These are phyloP conservation scores for Cajanus cajan DNA, from an alignment of 306 rosid genomes.

Conservation along the genomic window DNA sequence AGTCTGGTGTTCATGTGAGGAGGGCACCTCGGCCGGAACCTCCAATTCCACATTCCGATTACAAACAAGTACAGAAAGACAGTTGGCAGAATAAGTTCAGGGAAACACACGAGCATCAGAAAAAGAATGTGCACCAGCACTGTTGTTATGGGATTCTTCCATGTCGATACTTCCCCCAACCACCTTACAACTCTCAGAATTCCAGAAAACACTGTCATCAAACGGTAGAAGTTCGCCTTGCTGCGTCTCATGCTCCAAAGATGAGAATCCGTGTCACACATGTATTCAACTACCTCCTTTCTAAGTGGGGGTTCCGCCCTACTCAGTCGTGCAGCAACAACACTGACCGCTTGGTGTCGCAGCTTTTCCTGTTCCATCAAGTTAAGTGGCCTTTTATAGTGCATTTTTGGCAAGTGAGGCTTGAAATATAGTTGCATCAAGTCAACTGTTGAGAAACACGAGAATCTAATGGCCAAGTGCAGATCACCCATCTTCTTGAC, in stretches of 20 bases:
- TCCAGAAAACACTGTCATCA: slow-evolving; percentile 76
- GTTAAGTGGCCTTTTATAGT: slow-evolving; percentile 70
- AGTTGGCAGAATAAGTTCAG: slow-evolving; percentile 83
- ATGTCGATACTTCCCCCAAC: slow-evolving; percentile 78
- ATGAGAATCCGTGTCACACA: slow-evolving; percentile 86
- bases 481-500: slow-evolving; percentile 95
- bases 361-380: slow-evolving; percentile 71
- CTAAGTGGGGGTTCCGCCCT: slow-evolving; percentile 90
- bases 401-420: slow-evolving; percentile 94
- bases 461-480: slow-evolving; percentile 85
- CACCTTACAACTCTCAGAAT: slow-evolving; percentile 59
- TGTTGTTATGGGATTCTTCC: slow-evolving; percentile 74
- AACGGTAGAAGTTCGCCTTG: slow-evolving; percentile 89
- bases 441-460: slow-evolving; percentile 56
- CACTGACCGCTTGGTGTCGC: slow-evolving; percentile 76
- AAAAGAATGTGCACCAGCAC: slow-evolving; percentile 77
- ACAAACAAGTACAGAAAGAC: slow-evolving; percentile 74
- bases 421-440: slow-evolving; percentile 65
- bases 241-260: slow-evolving; percentile 98
- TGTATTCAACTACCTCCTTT: slow-evolving; percentile 86
- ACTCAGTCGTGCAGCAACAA: slow-evolving; percentile 83
- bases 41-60: slow-evolving; percentile 86
- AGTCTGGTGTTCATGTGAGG: slow-evolving; percentile 87
- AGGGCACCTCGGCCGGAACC: slow-evolving; percentile 73
- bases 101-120: slow-evolving; percentile 81